phyloP scores from a whole-genome alignment of 2,329 filamentous ascomycete genomes.

The Aspergillus sergii region DNA sequence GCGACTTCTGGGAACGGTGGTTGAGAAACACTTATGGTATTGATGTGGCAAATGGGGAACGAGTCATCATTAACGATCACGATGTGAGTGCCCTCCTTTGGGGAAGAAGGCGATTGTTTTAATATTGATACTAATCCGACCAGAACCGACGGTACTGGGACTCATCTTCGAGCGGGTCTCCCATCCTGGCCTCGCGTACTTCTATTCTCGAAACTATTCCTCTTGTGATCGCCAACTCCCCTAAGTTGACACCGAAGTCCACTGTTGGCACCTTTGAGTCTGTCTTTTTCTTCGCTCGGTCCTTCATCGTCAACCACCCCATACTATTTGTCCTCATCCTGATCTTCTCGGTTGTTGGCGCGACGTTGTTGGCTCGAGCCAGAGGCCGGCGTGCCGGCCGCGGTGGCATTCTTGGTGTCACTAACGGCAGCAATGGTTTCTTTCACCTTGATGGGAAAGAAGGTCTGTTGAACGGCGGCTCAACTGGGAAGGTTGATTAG shows the following conservation, averaged over 20 bases:
- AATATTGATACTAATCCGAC: conserved; percentile 30
- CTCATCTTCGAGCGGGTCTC: conserved; percentile 81
- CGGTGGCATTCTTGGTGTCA: conserved; percentile 41
- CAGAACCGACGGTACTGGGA: conserved; percentile 97
- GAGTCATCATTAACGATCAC: conserved; percentile 95
- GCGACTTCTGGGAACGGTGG: conserved; percentile 97
- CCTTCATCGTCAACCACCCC: conserved; percentile 47
- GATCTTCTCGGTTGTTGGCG: conserved; percentile 36
- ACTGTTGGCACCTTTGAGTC: conserved; percentile 51
- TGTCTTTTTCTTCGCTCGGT: conserved; percentile 48
- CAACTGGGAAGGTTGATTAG: conserved; percentile 52
- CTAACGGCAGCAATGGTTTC: conserved; percentile 42
- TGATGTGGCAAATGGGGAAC: conserved; percentile 80
- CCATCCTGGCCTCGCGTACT: conserved; percentile 85
- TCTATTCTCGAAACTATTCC: conserved; percentile 82
- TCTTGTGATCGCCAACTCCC: conserved; percentile 52
- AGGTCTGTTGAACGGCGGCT: conserved; percentile 45
- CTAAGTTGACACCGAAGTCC: conserved; percentile 53
- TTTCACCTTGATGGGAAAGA: conserved; percentile 54
- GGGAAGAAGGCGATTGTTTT: background rate
- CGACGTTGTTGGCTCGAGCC: conserved; percentile 37
- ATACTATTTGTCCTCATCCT: conserved; percentile 46
- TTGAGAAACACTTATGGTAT: conserved; percentile 93
- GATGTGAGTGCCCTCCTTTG: conserved; percentile 66
- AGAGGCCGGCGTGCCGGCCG: conserved; percentile 32